Evolutionary conservation across 169 alveolate species (phyloP), one percentile per base, ranked within the genome.

Genomic region (Babesia gibsoni): DNA sequence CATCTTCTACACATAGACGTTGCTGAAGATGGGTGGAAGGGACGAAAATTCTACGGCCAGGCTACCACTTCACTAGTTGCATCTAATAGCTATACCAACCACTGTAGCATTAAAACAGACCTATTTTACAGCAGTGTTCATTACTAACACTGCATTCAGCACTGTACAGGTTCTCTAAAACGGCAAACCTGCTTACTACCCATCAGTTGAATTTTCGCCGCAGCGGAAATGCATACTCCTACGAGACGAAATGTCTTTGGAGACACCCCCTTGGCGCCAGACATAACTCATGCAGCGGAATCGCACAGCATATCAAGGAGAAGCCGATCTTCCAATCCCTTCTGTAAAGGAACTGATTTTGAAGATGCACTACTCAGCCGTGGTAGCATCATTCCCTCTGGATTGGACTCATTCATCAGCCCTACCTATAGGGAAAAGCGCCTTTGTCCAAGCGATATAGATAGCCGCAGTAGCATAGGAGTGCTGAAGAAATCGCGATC

Each of bases 281-380:
- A 58, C 22, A n/a, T 36, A 16, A 20, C 72, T 8, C 54, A 58
- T 36, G 52, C 41, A 14, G 42, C 50, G 0, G 72, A 61, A 5
- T 43, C 72, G 7, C 12, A 22, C 2, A 61, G 58, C 52, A 7
- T 50, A 9, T 41, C 72, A 5, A 12, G 32, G 10, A 20, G 25
- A 2, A 61, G 72, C 58, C 25, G 58, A 46, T 61, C 72, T 18
- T 41, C 59, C 4, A 61, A 61, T 25, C 72, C 72, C 27, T 61
- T 61, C 45, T 20, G n/a, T 23, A 61, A 42, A 20, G 42, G 25
- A 30, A 29, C 41, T 16, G 32, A 2, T 3, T 29, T 22, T 9
- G 72, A 61, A 10, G 72, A 61, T 27, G 72, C 27, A 0, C 14
- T 22, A 3, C n/a, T 41, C 4, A 9, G 59, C 1, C 58, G 18